Evolutionary conservation across 208 protist genomes (phyloP).

Genomic region (Phytomonas francai): DNA sequence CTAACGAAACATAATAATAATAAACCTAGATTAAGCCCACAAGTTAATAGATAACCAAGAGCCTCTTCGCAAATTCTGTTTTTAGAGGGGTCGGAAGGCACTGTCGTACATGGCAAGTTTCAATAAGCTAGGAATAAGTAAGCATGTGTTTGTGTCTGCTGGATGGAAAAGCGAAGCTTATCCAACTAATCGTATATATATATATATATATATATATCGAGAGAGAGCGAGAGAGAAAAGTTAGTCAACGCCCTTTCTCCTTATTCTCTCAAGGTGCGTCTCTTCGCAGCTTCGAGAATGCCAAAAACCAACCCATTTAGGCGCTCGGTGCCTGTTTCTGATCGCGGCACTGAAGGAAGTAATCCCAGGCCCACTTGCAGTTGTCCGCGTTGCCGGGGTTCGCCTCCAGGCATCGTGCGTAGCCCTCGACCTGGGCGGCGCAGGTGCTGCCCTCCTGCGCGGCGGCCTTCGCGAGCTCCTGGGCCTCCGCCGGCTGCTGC

Average conservation of each 20-base stretch:
- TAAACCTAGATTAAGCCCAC: too few species aligned
- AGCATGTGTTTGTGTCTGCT: too few species aligned
- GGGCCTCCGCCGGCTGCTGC: slow-evolving; percentile 72
- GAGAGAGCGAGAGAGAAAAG: too few species aligned
- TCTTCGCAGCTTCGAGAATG: too few species aligned
- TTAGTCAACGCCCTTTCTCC: too few species aligned
- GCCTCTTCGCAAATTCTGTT: too few species aligned
- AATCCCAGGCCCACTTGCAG: slow-evolving; percentile 70
- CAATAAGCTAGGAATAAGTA: too few species aligned
- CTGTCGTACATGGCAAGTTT: too few species aligned
- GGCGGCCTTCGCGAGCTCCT: slow-evolving; percentile 51
- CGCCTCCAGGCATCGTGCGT: slow-evolving; percentile 54
- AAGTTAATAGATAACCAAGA: too few species aligned
- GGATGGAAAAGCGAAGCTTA: not conserved
- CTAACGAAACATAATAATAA: too few species aligned
- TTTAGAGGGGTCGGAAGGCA: too few species aligned
- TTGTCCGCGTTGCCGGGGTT: slow-evolving; percentile 29
- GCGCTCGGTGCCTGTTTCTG: slow-evolving; percentile 7
- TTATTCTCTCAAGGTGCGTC: too few species aligned
- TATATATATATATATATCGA: slow-evolving; percentile 7
- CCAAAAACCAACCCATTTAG: not conserved
- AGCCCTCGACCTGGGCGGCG: slow-evolving; percentile 36
- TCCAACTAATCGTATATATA: slow-evolving; percentile 3
- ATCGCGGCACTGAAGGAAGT: slow-evolving; percentile 53
- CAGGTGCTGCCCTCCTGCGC: slow-evolving; percentile 32